Base-by-base conservation (phyloP, 352 stramenopile genomes). In the Halophytophthora polymorphica region DNA sequence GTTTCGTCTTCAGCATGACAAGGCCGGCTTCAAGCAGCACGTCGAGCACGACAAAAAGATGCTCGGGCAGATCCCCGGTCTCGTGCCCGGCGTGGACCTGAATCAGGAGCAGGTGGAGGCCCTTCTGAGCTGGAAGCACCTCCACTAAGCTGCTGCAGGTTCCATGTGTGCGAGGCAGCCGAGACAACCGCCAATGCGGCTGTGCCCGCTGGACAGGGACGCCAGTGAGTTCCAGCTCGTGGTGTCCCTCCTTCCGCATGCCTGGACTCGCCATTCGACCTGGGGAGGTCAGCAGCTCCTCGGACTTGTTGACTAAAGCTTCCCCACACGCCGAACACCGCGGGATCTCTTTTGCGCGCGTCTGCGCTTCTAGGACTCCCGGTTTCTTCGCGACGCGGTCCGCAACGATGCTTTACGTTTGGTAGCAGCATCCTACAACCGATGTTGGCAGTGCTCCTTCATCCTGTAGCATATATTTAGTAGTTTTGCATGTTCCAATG, bases 51-150 rank as follows among this genome's bases (percentile, higher is more conserved):
- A 93, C 62, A 76, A 77, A 56, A 64, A 83, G 56, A 77, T 67
- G 4, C 67, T 92, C 45, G 76, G 71, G 25, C 66, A 77, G 51
- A 83, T 92, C 45, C 44, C 56, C 35, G 79, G 73, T 23, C 64
- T 88, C 42, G 67, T 89, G 41, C 44, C 58, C 15, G 77, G 69
- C 19, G 55, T 88, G 45, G 67, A 89, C 40, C 61, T 89, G 47
- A 65, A 66, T 12, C 36, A 70, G 41, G 73, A 86, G 50, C 77
- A 89, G 61, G 50, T 86, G 39, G 68, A 82, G 28, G 75, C 71
- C 43, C 76, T 93, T 45, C 67, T 93, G 57, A 88, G 85, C 73
- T 93, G 82, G 82, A 93, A 93, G 70, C 78, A 92, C 74, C 58
- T 87, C 56, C 73, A 68, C 54, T 68, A 68, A 22, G 45, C 25